phyloP scores from a whole-genome alignment of 257 asterid species.

The Ocimum tenuiflorum region DNA sequence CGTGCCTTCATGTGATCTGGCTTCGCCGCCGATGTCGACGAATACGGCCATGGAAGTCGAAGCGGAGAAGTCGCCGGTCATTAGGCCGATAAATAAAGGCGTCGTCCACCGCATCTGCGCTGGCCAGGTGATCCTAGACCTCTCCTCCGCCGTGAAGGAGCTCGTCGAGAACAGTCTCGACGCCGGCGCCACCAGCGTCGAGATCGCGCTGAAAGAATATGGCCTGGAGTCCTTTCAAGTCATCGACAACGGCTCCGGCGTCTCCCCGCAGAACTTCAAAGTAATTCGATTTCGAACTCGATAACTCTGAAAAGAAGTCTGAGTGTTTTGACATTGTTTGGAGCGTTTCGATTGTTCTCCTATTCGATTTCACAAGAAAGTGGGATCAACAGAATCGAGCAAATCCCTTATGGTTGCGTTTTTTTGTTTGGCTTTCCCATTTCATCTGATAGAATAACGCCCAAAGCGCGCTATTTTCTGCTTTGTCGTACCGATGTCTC shows the following conservation, averaged over 20 bases:
- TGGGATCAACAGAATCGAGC: neutral
- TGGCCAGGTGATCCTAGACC: conserved; percentile 88
- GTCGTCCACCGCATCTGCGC: conserved; percentile 80
- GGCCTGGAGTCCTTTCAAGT: conserved; percentile 86
- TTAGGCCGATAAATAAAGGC: conserved; percentile 61
- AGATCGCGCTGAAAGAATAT: conserved; percentile 61
- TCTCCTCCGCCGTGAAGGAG: conserved; percentile 94
- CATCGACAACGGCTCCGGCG: conserved; percentile 84
- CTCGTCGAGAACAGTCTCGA: conserved; percentile 98
- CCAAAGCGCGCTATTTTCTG: neutral
- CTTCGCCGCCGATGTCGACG: neutral
- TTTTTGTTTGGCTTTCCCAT: too few relatives aligned
- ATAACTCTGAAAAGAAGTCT: neutral
- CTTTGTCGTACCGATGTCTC: neutral
- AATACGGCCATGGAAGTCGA: conserved; percentile 38
- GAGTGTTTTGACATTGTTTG: neutral
- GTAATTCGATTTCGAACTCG: conserved; percentile 23
- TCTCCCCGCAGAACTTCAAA: conserved; percentile 71
- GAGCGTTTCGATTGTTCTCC: neutral
- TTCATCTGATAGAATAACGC: neutral
- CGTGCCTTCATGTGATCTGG: neutral
- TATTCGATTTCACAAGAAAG: neutral
- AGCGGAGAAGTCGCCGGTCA: conserved; percentile 24
- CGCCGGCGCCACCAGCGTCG: conserved; percentile 87
- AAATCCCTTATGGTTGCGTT: neutral